phyloP scores from a whole-genome alignment of 2,329 filamentous ascomycete species.

The Cercospora berteroae region DNA sequence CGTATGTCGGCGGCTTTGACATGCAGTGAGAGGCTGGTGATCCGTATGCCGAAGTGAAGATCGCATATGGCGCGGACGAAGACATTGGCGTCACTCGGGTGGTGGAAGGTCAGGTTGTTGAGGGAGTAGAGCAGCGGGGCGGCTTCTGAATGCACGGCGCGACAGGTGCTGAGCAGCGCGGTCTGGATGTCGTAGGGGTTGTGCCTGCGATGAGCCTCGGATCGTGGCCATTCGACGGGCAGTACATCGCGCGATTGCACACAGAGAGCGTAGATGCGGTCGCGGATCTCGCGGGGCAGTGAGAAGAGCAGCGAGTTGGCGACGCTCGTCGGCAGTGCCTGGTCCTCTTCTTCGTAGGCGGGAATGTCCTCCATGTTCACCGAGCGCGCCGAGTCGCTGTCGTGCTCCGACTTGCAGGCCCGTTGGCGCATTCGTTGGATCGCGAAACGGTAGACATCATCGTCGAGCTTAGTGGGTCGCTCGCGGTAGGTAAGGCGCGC shows the following conservation, averaged over 20 bases:
- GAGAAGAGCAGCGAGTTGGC: slow-evolving; percentile 35
- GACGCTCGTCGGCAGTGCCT: slow-evolving; percentile 32
- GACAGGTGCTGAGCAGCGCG: slow-evolving; percentile 35
- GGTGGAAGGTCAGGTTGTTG: slow-evolving; percentile 39
- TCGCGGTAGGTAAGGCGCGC: slow-evolving; percentile 18
- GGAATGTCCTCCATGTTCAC: slow-evolving; percentile 19
- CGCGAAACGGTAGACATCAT: slow-evolving; percentile 31
- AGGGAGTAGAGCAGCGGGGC: slow-evolving; percentile 38
- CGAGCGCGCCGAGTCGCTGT: slow-evolving; percentile 2
- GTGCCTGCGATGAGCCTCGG: slow-evolving; percentile 11
- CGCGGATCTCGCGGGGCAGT: slow-evolving; percentile 39
- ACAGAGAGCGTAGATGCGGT: slow-evolving; percentile 36
- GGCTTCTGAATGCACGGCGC: slow-evolving; percentile 36
- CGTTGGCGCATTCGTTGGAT: slow-evolving; percentile 10
- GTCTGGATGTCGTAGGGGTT: slow-evolving; percentile 30
- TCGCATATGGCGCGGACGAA: slow-evolving; percentile 37
- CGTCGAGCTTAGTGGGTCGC: slow-evolving; percentile 26
- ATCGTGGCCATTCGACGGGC: slow-evolving; percentile 36
- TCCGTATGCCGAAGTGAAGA: slow-evolving; percentile 21
- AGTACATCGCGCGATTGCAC: slow-evolving; percentile 32
- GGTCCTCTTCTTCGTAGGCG: slow-evolving; percentile 14
- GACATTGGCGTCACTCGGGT: slow-evolving; percentile 42
- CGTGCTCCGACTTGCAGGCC: not conserved
- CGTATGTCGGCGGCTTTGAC: slow-evolving; percentile 37
- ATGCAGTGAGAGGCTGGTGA: slow-evolving; percentile 33